Base-by-base conservation (phyloP, 73 alveolate genomes). In the Diophrys appendiculata region DNA sequence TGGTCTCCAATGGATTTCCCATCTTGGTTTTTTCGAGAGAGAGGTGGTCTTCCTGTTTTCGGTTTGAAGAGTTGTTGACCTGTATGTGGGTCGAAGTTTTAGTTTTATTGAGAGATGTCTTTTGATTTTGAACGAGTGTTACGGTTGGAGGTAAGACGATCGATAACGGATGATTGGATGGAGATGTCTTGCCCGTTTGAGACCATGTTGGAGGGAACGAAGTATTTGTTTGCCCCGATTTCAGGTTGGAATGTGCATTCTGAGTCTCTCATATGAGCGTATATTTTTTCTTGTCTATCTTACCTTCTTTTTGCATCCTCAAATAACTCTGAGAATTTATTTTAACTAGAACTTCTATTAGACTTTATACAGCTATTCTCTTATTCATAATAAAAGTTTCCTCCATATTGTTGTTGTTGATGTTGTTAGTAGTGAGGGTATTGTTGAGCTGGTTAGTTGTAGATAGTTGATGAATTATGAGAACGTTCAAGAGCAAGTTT, bases 161-260 rank as follows among this genome's bases (percentile, higher is more conserved):
- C 81, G 11, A 34, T 31, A 11, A 43, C 60, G 60, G 60, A 11
- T 5, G n/a, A 11, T 43, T 43, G 60, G 18, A 43, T 43, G n/a
- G n/a, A 43, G 32, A 72, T 25, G 14, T 52, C 23, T 24, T 52
- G 27, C 14, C n/a, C 27, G 72, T 52, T 23, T 3, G 22, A 27
- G 54, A 8, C 18, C 33, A n/a, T n/a, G n/a, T 25, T 18, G 25
- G 69, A 33, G 5, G 33, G 52, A 33, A 18, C 31, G 29, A 53
- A 78, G 69, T 64, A 77, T 26, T 82, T 30, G 14, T 53, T 75
- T 11, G 18, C 60, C 18, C 65, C 34, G 14, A 56, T 72, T 27
- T 86, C 93, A 18, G 93, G 93, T 55, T 60, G 33, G 54, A 86
- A 86, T 11, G 93, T 86, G 35, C 89, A 86, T 33, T 86, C 93